Evolutionary conservation across 306 rosid genomes (phyloP), one percentile per base, ranked within the genome.

Genomic region (Begonia peltatifolia): DNA sequence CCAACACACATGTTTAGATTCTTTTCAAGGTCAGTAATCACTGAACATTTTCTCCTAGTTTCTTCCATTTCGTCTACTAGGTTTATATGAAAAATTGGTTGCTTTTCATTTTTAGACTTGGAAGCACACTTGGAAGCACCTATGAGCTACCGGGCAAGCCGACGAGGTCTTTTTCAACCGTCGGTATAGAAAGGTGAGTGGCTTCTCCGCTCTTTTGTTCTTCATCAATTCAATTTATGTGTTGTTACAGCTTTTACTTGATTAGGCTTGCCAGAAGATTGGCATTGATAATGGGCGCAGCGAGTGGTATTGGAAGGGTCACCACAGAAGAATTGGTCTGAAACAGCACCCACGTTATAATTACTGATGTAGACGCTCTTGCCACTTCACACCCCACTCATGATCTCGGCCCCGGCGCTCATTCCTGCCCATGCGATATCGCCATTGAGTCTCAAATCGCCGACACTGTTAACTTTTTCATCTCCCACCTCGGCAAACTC

Each of bases 271-370:
- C 79, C 16, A 94, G 88, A 1, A 88, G 79, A 68, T 86, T 88
- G 6, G 94, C 96, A 58, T 42, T 87, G 41, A 81, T 87, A 60
- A 87, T 94, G 3, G 96, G 96, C 3, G 73, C 87, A 1, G 96
- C 96, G 53, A 81, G 81, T 71, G 96, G 96, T 20, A 78, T 87
- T 11, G 96, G 96, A 0, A 81, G 67, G 64, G 88, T 84, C 9
- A 75, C 96, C 11, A 86, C 96, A 78, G 80, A 76, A 18, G 78
- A 79, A 41, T 87, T 84, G 52, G 36, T 87, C 46, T 63, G 62
- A 9, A 62, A 87, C n/a, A 94, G 94, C 58, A 94, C 96, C 72
- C 78, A 63, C 56, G 96, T 87, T 1, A 66, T 87, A 41, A 65
- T 87, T 60, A 85, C 94, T 0, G 96, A 87, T 56, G 54, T 48